Conservation (phyloP, 148 eudicot species). For the Rhododendron simsii region DNA sequence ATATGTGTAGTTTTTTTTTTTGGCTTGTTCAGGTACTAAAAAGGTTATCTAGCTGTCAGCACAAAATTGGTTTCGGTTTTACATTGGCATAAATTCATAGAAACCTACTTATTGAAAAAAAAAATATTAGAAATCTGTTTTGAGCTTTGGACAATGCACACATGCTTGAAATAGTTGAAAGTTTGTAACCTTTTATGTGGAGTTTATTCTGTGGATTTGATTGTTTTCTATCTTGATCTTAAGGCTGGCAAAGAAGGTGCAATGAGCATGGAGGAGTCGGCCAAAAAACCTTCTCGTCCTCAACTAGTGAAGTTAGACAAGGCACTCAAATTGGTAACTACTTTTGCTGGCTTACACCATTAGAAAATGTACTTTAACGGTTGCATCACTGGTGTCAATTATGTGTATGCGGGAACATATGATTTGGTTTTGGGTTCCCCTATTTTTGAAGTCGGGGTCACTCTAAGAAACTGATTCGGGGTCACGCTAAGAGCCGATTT, state of each 20-base stretch:
- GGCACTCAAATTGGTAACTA: slow-evolving; percentile 40
- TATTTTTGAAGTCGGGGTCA: not conserved
- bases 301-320: slow-evolving; percentile 38
- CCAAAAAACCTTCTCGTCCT: slow-evolving; percentile 19
- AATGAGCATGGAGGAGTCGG: slow-evolving; percentile 12
- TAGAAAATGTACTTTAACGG: not conserved
- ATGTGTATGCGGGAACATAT: not conserved
- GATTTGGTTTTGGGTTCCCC: not conserved
- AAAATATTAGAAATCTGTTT: not conserved
- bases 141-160: not conserved
- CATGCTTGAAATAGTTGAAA: not conserved
- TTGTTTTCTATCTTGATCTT: not conserved
- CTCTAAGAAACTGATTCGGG: not conserved
- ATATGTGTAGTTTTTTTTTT: no score
- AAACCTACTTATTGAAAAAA: no score
- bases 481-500: no score
- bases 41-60: no score
- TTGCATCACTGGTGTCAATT: not conserved
- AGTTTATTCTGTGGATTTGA: not conserved
- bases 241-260: slow-evolving; percentile 5
- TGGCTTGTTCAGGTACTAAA: no score
- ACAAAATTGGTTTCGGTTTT: not conserved
- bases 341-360: not conserved
- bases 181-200: not conserved
- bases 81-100: not conserved